Base-by-base conservation (phyloP, 352 stramenopile species). In the Elongisporangium anandrum region DNA sequence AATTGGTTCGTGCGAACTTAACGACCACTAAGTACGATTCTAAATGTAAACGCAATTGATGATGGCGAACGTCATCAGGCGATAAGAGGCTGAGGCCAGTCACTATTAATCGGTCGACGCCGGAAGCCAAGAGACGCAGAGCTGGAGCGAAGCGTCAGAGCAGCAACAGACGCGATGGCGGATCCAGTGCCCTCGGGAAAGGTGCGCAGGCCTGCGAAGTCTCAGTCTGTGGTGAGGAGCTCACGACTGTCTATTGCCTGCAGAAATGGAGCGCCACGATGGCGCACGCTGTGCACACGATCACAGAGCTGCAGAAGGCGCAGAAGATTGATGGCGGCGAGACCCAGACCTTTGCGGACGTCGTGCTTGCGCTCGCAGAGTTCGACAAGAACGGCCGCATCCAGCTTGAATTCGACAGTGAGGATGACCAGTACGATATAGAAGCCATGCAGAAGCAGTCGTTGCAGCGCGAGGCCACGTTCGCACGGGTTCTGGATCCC, bases 341-440 rank as follows among this genome's bases (percentile, higher is more conserved):
- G 47, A 9, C 70, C 39, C 21, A 54, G 61, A 72, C 63, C 26
- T 66, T 81, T 19, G 72, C 66, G 1, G 73, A 81, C 21, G 70
- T 81, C 45, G 69, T 78, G 54, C 73, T 79, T 29, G 77, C 77
- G 4, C 67, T 75, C 47, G 78, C 72, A 6, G 64, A 69, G 6
- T 83, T 79, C 57, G 75, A 85, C 63, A 39, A 57, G 15, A 49
- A 78, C 15, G 78, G 78, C 19, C 78, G 64, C 56, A 88, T 88
- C 54, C 56, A 65, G 56, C 69, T 88, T 56, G 62, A 81, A 45
- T 80, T 88, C 19, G 70, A 70, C 38, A 64, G 73, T 9, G 68
- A 81, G 34, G 74, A 85, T 38, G 66, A 73, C 6, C 62, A 70
- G 13, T 76, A 83, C 61, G 69, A 84, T 49, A 76, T 85, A 41